These are phyloP conservation scores for Balansia obtecta DNA, from an alignment of 2,329 filamentous ascomycete genomes.

Conservation along the genomic window DNA sequence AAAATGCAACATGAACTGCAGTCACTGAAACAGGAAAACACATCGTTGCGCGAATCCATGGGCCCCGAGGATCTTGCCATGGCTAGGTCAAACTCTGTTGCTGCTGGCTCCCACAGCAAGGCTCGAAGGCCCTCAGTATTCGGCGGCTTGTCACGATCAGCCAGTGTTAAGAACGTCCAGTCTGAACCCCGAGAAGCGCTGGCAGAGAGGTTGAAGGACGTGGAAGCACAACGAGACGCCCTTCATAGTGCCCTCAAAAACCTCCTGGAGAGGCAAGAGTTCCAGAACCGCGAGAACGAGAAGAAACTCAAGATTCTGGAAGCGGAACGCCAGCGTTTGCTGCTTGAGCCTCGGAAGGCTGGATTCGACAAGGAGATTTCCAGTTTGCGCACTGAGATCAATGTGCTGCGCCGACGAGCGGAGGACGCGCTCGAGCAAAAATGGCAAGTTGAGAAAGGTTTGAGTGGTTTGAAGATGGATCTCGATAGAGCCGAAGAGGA, in stretches of 20 bases:
- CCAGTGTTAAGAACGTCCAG: slow-evolving; percentile 36
- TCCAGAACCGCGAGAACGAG: slow-evolving; percentile 70
- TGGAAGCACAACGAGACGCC: slow-evolving; percentile 87
- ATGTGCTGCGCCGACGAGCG: slow-evolving; percentile 68
- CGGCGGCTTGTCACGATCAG: slow-evolving; percentile 45
- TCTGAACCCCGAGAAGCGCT: slow-evolving; percentile 54
- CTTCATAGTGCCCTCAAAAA: slow-evolving; percentile 78
- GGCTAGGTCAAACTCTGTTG: slow-evolving; percentile 55
- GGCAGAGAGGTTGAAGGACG: slow-evolving; percentile 75
- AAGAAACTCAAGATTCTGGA: slow-evolving; percentile 72
- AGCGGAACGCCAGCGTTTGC: slow-evolving; percentile 61
- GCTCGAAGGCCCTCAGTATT: slow-evolving; percentile 24
- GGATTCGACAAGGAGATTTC: slow-evolving; percentile 78
- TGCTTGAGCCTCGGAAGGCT: slow-evolving; percentile 55
- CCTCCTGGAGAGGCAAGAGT: slow-evolving; percentile 72
- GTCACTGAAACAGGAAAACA: slow-evolving; percentile 54
- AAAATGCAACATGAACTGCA: slow-evolving; percentile 82
- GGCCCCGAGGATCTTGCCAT: slow-evolving; percentile 21
- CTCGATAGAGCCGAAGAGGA: slow-evolving; percentile 91
- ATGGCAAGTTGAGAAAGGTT: slow-evolving; percentile 86
- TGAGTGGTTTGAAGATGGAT: slow-evolving; percentile 87
- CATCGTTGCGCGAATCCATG: slow-evolving; percentile 35
- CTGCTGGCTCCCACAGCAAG: slow-evolving; percentile 36
- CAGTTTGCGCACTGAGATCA: slow-evolving; percentile 72
- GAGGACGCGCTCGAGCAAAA: slow-evolving; percentile 94